A percentile compares a stretch with the other conserved stretches of the same genome.
These are phyloP conservation scores for Echinosphaeria canescens DNA, from an alignment of 2,329 filamentous ascomycete species.

Conservation along the genomic window DNA sequence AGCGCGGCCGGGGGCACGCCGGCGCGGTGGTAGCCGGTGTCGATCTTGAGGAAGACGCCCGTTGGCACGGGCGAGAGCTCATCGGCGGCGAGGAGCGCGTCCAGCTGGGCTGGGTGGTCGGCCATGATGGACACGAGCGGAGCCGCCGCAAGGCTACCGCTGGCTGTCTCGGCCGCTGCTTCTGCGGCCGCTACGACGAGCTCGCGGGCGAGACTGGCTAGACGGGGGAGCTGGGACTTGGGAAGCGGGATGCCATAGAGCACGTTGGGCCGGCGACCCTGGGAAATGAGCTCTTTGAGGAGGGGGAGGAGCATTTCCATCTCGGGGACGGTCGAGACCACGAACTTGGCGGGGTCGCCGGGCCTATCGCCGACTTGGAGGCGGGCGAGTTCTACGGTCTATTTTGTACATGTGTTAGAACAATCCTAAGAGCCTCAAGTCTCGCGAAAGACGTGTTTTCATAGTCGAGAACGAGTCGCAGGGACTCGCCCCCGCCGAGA, in stretches of 20 bases:
- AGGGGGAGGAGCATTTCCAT: conserved; percentile 43
- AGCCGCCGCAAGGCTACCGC: no score
- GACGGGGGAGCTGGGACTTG: background rate
- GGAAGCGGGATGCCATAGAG: conserved; percentile 1
- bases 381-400: conserved; percentile 11
- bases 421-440: no score
- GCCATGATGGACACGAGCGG: background rate
- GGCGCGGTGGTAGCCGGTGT: conserved; percentile 51
- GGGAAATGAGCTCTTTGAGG: conserved; percentile 30
- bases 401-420: no score
- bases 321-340: conserved; percentile 57
- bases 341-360: conserved; percentile 29
- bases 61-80: conserved; percentile 49
- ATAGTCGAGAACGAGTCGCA: no score
- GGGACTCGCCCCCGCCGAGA: no score
- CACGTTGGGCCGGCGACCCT: conserved; percentile 36
- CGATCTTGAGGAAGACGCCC: conserved; percentile 49
- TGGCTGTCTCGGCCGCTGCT: no score
- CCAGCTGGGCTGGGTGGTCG: conserved; percentile 42
- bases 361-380: conserved; percentile 43
- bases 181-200: no score
- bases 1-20: conserved; percentile 33
- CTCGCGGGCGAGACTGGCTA: no score
- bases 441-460: no score
- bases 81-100: conserved; percentile 49